Conservation (phyloP, 441 rosid genomes). For the Lepidium campestre region DNA sequence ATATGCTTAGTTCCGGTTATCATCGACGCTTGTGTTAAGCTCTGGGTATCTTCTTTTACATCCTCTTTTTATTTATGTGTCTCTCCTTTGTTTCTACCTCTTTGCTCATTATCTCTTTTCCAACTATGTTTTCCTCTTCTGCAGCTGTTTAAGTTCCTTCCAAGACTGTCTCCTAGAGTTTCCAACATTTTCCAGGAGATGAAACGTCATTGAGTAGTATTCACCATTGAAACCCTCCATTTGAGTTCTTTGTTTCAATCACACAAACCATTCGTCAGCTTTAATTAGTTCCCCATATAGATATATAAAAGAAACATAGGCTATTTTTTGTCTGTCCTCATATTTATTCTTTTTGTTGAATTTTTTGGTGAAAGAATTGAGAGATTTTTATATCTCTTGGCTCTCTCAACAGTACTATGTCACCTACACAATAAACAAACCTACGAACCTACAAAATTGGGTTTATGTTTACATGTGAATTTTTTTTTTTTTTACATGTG, state of each 20-base stretch:
- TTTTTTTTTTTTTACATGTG: neutral
- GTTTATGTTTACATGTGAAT: neutral
- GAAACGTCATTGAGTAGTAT: conserved; percentile 57
- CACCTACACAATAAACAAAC: conserved; percentile 25
- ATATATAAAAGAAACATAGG: conserved; percentile 18
- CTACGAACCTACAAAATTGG: conserved; percentile 2
- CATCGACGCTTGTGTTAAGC: conserved; percentile 75
- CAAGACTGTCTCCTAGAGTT: conserved; percentile 69
- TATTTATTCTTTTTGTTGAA: neutral
- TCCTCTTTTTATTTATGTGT: neutral
- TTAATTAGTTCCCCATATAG: neutral
- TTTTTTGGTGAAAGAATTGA: conserved; percentile 9
- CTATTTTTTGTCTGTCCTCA: conserved; percentile 3
- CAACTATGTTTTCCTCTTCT: neutral
- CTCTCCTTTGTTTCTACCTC: neutral
- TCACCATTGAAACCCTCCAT: conserved; percentile 20
- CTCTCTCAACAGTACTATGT: conserved; percentile 6
- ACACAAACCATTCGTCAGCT: conserved; percentile 18
- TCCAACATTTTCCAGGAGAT: conserved; percentile 67
- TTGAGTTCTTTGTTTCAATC: neutral
- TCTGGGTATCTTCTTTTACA: conserved; percentile 64
- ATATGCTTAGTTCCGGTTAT: conserved; percentile 68
- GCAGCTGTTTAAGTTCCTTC: conserved; percentile 82
- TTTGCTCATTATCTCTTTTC: neutral
- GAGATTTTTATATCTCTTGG: neutral